Evolutionary conservation across 1,284 basidiomycete species (phyloP), one percentile per base, ranked within the genome.

Genomic region (Malassezia furfur): DNA sequence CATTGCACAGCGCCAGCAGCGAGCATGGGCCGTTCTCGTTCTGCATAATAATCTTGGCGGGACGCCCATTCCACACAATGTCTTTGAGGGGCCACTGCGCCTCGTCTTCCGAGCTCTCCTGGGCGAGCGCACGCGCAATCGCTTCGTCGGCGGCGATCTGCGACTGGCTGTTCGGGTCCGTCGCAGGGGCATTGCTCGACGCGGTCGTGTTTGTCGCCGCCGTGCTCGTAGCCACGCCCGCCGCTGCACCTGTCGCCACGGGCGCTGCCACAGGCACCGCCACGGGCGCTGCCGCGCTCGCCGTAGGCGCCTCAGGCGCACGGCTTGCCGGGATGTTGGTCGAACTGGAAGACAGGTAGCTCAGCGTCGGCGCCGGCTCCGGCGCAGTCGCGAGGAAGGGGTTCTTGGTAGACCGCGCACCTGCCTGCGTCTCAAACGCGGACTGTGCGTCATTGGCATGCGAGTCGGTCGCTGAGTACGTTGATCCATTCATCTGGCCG

Each of bases 1-100:
- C 57, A 54, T 72, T 72, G 57, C 62, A 66, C 60, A 90, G 85
- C 11, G 88, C 87, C 63, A 93, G 86, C 61, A 93, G 84, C 0
- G 88, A 90, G 71, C 90, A 94, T 7, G 88, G 89, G 1, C 78
- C 78, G 48, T 79, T 79, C 19, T 58, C 63, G 51, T 76, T 57
- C 84, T 88, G 64, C 17, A 67, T 65, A 44, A 72, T 64, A 59
- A 67, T 64, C 56, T 67, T 66, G 52, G 59, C 56, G 3, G 53
- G 47, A 2, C 57, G 48, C 3, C 67, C 65, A 25, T 55, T 57
- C 63, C 67, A 66, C 17, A 56, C 48, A 47, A 70, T 63, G 34
- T 70, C 67, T 41, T 65, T 64, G 21, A 68, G 46, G 10, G 63
- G 57, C 68, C 68, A 70, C 40, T 70, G 68, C 14, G 59, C 60